Percentiles rank a stretch among this genome's conserved stretches.
These are phyloP conservation scores for Ophiostoma perfectum DNA, from an alignment of 2,329 filamentous ascomycete genomes.

Conservation along the genomic window DNA sequence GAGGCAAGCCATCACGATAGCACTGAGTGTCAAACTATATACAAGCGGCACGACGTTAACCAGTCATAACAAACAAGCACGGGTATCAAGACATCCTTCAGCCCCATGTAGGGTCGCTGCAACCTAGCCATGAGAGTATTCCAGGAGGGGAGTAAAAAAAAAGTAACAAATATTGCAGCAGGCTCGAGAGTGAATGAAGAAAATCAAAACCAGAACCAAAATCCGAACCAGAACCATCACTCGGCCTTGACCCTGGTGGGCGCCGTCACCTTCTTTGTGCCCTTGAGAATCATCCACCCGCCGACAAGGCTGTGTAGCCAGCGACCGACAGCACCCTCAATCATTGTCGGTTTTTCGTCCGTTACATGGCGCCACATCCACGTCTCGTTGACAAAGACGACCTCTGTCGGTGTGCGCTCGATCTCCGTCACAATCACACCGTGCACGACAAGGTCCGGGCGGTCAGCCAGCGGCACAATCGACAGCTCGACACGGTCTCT, in stretches of 20 bases:
- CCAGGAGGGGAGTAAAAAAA: too few relatives aligned
- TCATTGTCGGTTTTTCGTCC: conserved; percentile 31
- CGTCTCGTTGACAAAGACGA: conserved; percentile 37
- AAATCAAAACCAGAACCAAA: background rate
- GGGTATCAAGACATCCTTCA: too few relatives aligned
- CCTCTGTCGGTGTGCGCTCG: conserved; percentile 20
- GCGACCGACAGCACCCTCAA: conserved; percentile 31
- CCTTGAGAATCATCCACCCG: conserved; percentile 24
- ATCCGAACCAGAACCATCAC: background rate
- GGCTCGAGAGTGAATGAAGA: background rate
- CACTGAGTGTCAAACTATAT: background rate
- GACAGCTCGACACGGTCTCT: conserved; percentile 32
- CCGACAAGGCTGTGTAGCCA: conserved; percentile 32
- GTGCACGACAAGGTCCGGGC: conserved; percentile 28
- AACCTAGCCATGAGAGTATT: too few relatives aligned
- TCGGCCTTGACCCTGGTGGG: background rate
- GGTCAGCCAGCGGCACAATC: conserved; percentile 29
- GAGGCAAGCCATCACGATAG: background rate
- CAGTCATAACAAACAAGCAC: too few relatives aligned
- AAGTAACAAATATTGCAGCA: background rate
- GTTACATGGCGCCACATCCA: conserved; percentile 36
- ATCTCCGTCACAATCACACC: conserved; percentile 31
- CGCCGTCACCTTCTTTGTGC: background rate
- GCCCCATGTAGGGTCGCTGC: too few relatives aligned
- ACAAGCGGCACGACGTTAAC: too few relatives aligned